phyloP scores from a whole-genome alignment of 805 yeast genomes.

The Wickerhamomyces silvicola region DNA sequence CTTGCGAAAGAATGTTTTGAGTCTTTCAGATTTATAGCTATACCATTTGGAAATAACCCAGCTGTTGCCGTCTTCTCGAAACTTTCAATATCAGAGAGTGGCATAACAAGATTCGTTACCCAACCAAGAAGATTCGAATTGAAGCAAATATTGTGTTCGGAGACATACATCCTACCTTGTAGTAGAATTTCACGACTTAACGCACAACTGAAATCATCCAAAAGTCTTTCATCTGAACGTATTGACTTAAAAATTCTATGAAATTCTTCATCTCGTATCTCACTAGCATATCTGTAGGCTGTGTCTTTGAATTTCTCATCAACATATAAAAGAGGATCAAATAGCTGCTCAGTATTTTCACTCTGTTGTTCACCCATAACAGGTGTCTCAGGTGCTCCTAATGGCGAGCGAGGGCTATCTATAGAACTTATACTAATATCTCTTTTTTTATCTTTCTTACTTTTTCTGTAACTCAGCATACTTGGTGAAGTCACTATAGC shows the following conservation, averaged over 20 bases:
- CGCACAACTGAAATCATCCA: slow-evolving; percentile 91
- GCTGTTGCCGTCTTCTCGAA: slow-evolving; percentile 83
- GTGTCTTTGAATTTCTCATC: slow-evolving; percentile 56
- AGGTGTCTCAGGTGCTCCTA: slow-evolving; percentile 14
- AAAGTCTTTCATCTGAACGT: slow-evolving; percentile 60
- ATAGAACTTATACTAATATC: slow-evolving; percentile 14
- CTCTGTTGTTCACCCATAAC: background rate
- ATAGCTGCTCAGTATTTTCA: slow-evolving; percentile 6
- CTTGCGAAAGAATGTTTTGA: slow-evolving; percentile 75
- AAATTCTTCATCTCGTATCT: slow-evolving; percentile 64
- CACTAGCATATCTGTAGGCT: slow-evolving; percentile 55
- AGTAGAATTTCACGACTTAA: slow-evolving; percentile 76
- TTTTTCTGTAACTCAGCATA: slow-evolving; percentile 21
- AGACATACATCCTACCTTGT: slow-evolving; percentile 81
- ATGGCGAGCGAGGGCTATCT: slow-evolving; percentile 15
- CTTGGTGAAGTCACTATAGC: slow-evolving; percentile 14
- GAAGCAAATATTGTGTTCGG: slow-evolving; percentile 77
- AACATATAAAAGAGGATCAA: slow-evolving; percentile 38
- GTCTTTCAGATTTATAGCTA: slow-evolving; percentile 30
- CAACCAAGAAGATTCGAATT: slow-evolving; percentile 84
- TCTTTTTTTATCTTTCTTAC: slow-evolving; percentile 10
- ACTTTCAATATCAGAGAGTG: slow-evolving; percentile 60
- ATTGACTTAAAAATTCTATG: slow-evolving; percentile 67
- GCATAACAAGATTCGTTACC: slow-evolving; percentile 75
- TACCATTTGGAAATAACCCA: slow-evolving; percentile 88